phyloP scores from a whole-genome alignment of 768 basidiomycete species.

The Trametes cubensis region DNA sequence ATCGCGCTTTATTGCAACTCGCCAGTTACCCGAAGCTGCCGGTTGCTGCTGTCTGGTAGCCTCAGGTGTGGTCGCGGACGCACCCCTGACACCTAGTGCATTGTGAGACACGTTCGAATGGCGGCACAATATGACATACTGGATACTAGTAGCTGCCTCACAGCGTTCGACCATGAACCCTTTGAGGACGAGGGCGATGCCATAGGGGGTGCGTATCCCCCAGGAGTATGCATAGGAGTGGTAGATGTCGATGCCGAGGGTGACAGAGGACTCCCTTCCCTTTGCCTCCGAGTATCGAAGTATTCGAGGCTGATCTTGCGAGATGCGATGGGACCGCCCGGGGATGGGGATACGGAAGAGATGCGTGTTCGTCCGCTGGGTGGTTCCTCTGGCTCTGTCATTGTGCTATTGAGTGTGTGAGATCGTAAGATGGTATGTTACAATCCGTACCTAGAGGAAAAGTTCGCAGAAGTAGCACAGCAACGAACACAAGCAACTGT shows the following conservation, averaged over 20 bases:
- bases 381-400: neutral
- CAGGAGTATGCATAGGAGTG: slow-evolving; percentile 34
- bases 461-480: slow-evolving; percentile 56
- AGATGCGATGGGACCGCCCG: slow-evolving; percentile 5
- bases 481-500: slow-evolving; percentile 81
- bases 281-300: slow-evolving; percentile 49
- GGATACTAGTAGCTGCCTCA: slow-evolving; percentile 71
- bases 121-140: slow-evolving; percentile 38
- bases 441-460: slow-evolving; percentile 21
- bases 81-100: slow-evolving; percentile 29
- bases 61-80: slow-evolving; percentile 14
- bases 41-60: slow-evolving; percentile 2
- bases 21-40: slow-evolving; percentile 1
- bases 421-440: no score
- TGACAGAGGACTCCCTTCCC: slow-evolving; percentile 45
- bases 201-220: slow-evolving; percentile 43
- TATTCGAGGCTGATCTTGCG: slow-evolving; percentile 53
- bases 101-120: slow-evolving; percentile 27
- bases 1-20: slow-evolving; percentile 10
- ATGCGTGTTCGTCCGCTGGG: slow-evolving; percentile 5
- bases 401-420: no score
- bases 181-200: slow-evolving; percentile 63
- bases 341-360: slow-evolving; percentile 11
- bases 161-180: slow-evolving; percentile 78
- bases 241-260: slow-evolving; percentile 49